A percentile compares a stretch with the other conserved stretches of the same genome.
These are phyloP conservation scores for Brachypodium distachyon DNA, from an alignment of 202 grass and related monocot species.

Conservation along the genomic window DNA sequence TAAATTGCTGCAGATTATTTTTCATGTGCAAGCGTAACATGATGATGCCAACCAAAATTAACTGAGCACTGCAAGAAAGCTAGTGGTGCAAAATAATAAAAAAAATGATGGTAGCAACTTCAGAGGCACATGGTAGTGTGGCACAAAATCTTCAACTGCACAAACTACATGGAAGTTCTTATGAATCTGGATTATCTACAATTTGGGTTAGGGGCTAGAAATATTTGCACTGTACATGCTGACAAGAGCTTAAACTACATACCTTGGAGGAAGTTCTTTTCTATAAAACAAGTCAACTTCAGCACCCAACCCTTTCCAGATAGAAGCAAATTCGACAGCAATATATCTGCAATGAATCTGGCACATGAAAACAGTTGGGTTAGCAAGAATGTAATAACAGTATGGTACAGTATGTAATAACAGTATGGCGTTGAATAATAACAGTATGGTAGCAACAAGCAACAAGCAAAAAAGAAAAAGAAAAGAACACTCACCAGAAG, in stretches of 20 bases:
- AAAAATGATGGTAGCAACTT: not conserved
- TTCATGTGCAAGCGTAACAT: not conserved
- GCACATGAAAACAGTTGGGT: not conserved
- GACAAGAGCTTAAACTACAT: not conserved
- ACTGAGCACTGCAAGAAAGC: not conserved
- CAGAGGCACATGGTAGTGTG: not conserved
- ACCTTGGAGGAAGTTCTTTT: conserved; percentile 86
- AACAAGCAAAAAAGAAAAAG: no score
- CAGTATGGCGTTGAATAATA: no score
- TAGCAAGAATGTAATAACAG: not conserved
- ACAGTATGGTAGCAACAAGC: no score
- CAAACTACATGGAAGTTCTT: not conserved
- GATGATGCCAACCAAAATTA: not conserved
- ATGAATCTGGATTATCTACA: not conserved
- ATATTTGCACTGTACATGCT: not conserved
- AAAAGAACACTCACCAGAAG: no score
- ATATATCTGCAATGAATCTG: conserved; percentile 53
- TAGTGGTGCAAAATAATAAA: not conserved
- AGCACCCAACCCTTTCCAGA: conserved; percentile 86
- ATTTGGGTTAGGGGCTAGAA: not conserved
- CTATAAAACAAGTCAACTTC: conserved; percentile 86
- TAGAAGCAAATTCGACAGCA: conserved; percentile 97
- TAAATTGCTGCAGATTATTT: not conserved
- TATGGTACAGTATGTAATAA: not conserved
- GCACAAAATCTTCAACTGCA: not conserved